Percentiles rank a stretch among this genome's conserved stretches.
Conservation (phyloP, 202 grass and related monocot genomes). For the Hordeum pubiflorum region DNA sequence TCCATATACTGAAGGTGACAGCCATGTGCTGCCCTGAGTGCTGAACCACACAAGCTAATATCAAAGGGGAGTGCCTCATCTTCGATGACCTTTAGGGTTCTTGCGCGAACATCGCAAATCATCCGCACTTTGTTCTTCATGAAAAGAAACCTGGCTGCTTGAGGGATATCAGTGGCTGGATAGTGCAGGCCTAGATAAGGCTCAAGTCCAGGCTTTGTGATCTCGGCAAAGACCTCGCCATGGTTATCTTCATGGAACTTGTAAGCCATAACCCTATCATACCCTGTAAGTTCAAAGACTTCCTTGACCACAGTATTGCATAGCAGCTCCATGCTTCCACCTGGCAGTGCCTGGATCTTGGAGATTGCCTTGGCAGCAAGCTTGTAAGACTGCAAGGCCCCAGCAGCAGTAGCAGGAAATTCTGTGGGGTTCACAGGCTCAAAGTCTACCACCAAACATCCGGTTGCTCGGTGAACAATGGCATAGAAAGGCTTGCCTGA, state of each 20-base stretch:
- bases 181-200: conserved; percentile 90
- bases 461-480: conserved; percentile 78
- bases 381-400: conserved; percentile 98
- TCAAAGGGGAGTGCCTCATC: conserved; percentile 60
- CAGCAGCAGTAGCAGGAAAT: conserved; percentile 77
- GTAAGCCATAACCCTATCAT: conserved; percentile 94
- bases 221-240: conserved; percentile 75
- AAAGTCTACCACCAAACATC: conserved; percentile 78
- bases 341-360: conserved; percentile 76
- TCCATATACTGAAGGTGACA: conserved; percentile 97
- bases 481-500: conserved; percentile 95
- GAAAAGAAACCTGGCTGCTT: conserved; percentile 88
- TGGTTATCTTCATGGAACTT: conserved; percentile 97
- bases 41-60: conserved; percentile 80
- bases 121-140: conserved; percentile 96
- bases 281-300: conserved; percentile 91
- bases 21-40: conserved; percentile 74
- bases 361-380: conserved; percentile 94
- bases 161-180: conserved; percentile 90
- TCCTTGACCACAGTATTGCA: conserved; percentile 77
- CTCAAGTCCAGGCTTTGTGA: conserved; percentile 80
- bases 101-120: conserved; percentile 86
- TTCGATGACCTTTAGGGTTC: conserved; percentile 59
- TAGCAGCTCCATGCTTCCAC: conserved; percentile 60
- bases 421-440: conserved; percentile 80